Base-by-base conservation (phyloP, 164 flowering plant species). In the Stephania yunnanensis region DNA sequence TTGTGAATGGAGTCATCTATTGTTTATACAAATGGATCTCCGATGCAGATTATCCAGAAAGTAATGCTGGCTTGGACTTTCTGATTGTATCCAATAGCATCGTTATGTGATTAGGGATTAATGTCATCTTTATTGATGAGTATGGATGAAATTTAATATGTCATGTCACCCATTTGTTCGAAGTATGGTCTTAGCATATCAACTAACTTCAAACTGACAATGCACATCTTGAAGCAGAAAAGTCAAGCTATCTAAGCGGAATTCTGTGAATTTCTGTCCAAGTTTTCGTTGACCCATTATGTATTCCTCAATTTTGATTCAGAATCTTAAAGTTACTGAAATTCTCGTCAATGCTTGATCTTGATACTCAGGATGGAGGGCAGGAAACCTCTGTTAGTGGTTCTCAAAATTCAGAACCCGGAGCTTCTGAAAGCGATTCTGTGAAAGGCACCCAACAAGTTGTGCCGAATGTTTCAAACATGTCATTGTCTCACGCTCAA, bases 361-460 rank as follows among this genome's bases (percentile, higher is more conserved):
- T 13, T 48, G 42, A 22, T 74, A 22, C 79, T 52, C 87, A 89
- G 93, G 80, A 73, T 72, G 91, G 79, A 81, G 84, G 67, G 73
- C 86, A 85, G 78, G 93, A 89, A 78, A 81, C 92, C 65, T 94
- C 94, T 0, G 70, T 82, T 45, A 89, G 93, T 85, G 93, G 88
- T 77, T 89, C 94, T 77, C 91, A 91, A 80, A 79, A 82, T 80
- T 87, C 91, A 73, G 90, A 87, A 75, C 78, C 89, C 53, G 90
- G 87, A 73, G 80, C 80, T 70, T 84, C 87, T 75, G 92, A 83
- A 78, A 82, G 74, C 84, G 89, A 89, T 46, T 73, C 82, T 19
- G 31, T 36, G 22, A 90, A 75, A 77, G 87, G 72, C 50, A 75
- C 50, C 52, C 83, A 83, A 75, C 61, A 80, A 1, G 74, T 68